Evolutionary conservation across 768 basidiomycete genomes (phyloP), one percentile per base, ranked within the genome.

Genomic region (Rhizopogon vinicolor): DNA sequence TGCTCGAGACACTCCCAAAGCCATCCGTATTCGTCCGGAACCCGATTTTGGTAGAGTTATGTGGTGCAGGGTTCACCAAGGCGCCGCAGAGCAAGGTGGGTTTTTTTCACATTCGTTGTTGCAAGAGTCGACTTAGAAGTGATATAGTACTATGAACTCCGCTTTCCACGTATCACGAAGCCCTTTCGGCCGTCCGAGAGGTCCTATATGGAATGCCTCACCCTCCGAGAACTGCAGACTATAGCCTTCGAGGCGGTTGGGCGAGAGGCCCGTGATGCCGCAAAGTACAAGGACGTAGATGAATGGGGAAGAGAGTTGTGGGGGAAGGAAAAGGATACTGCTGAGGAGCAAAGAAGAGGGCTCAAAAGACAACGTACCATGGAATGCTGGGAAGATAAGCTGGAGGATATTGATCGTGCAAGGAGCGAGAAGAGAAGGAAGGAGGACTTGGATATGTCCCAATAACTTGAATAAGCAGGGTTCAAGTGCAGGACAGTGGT

Each of bases 31-130:
- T 93, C 55, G 72, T 95, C 25, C 68, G 72, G 10, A 71, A 71
- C 29, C 92, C 92, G 2, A 62, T 91, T 14, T 74, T 89, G 5
- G 84, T 78, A 2, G 91, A 93, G 62, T 63, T 95, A 4, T 84
- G 82, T 57, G 92, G 93, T 12, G 93, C 89, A 4, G 89, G 92
- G 1, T 95, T 93, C 63, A 87, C 86, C 31, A 90, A 89, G 65
- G 70, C 84, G n/a, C 72, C 75, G 0, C 60, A 71, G 25, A 80
- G 81, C 64, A 73, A 79, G 63, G 89, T 90, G 52, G 51, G 28
- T 8, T 31, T 1, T 41, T 33, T 52, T 35, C 5, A 7, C 9
- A n/a, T 22, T 8, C 7, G 12, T 39, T 29, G 39, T 48, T 9
- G 10, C 37, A 48, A 42, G 52, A 37, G 44, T 31, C 28, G 52